Conservation (phyloP, 768 basidiomycete species). For the Pleurotus tuber-regium region DNA sequence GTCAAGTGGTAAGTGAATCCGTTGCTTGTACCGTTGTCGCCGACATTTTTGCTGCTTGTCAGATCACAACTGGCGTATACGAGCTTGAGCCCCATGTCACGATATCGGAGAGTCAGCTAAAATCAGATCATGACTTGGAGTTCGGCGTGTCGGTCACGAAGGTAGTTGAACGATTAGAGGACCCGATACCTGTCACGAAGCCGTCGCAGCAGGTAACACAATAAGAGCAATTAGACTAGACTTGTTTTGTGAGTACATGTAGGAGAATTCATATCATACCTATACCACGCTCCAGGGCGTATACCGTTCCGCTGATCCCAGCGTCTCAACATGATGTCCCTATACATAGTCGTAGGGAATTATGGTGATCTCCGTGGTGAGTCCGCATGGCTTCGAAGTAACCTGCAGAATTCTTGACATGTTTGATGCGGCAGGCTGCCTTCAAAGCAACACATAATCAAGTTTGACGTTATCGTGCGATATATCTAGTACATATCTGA, state of each 20-base stretch:
- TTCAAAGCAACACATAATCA: too few relatives aligned
- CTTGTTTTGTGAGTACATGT: neutral
- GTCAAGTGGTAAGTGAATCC: neutral
- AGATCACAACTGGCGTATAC: neutral
- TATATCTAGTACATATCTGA: too few relatives aligned
- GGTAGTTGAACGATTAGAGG: constrained; percentile 2
- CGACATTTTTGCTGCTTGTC: neutral
- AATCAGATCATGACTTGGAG: neutral
- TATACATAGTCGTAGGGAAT: too few relatives aligned
- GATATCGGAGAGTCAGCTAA: neutral
- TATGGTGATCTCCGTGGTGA: too few relatives aligned
- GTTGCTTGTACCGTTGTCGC: neutral
- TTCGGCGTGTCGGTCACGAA: constrained; percentile 5
- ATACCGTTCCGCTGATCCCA: too few relatives aligned
- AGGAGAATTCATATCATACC: neutral
- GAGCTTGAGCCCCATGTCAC: neutral
- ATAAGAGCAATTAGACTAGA: neutral
- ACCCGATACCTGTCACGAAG: neutral
- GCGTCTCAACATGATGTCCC: too few relatives aligned
- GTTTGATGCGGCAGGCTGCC: too few relatives aligned
- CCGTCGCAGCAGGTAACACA: neutral
- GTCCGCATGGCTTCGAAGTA: too few relatives aligned
- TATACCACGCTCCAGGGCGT: too few relatives aligned
- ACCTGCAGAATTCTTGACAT: too few relatives aligned
- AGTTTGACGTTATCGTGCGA: too few relatives aligned